Percentiles rank a stretch among this genome's conserved stretches.
These are phyloP conservation scores for Citrus mangshanensis DNA, from an alignment of 345 rosid species.

Conservation along the genomic window DNA sequence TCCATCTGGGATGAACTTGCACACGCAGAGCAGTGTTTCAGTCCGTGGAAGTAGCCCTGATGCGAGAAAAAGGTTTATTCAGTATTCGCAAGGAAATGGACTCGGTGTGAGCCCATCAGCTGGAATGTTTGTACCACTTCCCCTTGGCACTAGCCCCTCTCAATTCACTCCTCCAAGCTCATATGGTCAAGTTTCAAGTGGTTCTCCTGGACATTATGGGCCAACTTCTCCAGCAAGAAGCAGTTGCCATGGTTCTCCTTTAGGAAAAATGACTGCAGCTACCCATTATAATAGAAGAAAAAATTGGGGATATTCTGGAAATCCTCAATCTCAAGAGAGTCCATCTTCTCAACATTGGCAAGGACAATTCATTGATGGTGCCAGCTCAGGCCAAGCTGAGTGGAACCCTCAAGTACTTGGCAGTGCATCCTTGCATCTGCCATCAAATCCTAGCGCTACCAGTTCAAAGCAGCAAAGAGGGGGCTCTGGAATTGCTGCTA, in stretches of 20 bases:
- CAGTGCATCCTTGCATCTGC: constrained; percentile 53
- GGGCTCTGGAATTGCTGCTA: constrained; percentile 42
- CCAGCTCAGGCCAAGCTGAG: constrained; percentile 48
- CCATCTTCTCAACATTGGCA: constrained; percentile 56
- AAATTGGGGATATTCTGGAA: constrained; percentile 73
- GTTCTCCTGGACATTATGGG: constrained; percentile 96
- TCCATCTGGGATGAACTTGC: constrained; percentile 79
- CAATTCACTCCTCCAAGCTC: constrained; percentile 93
- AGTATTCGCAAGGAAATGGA: constrained; percentile 74
- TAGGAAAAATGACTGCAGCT: constrained; percentile 77
- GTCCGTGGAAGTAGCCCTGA: constrained; percentile 93
- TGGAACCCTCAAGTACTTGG: constrained; percentile 45
- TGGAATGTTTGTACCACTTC: constrained; percentile 85
- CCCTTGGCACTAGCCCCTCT: constrained; percentile 96
- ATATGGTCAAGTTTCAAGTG: constrained; percentile 55
- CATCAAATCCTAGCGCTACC: constrained; percentile 41
- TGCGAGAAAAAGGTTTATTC: constrained; percentile 76
- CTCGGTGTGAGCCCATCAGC: constrained; percentile 92
- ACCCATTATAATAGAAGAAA: constrained; percentile 84
- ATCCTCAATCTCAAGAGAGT: constrained; percentile 64
- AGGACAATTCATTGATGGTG: constrained; percentile 58
- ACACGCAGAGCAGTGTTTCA: constrained; percentile 62
- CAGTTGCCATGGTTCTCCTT: constrained; percentile 88
- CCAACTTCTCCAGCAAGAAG: constrained; percentile 93
- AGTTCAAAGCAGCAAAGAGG: constrained; percentile 63